Conservation (phyloP, 2,329 filamentous ascomycete species). For the Sarocladium kiliense region DNA sequence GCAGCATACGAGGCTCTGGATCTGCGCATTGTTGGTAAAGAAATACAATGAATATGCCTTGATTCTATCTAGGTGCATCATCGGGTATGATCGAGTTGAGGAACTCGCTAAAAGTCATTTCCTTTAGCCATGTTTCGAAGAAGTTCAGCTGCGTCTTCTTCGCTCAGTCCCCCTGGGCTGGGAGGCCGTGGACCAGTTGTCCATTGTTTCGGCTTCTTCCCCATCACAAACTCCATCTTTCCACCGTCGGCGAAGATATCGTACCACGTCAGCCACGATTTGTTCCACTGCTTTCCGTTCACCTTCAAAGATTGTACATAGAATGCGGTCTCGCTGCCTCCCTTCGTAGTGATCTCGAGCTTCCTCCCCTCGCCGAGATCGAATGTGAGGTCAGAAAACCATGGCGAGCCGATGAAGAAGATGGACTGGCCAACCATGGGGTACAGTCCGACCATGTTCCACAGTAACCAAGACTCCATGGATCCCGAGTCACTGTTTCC, state of each 20-base stretch:
- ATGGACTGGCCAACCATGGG: too few relatives aligned
- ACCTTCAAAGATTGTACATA: conserved; percentile 64
- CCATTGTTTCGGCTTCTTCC: conserved; percentile 47
- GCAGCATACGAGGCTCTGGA: neutral
- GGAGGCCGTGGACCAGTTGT: conserved; percentile 55
- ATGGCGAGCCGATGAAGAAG: too few relatives aligned
- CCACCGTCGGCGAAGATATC: conserved; percentile 62
- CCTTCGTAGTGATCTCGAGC: conserved; percentile 49
- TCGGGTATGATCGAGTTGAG: neutral
- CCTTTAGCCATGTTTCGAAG: conserved; percentile 11
- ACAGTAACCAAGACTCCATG: too few relatives aligned
- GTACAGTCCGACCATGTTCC: too few relatives aligned
- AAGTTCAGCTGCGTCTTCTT: conserved; percentile 12
- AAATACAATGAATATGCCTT: too few relatives aligned
- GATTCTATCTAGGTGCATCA: too few relatives aligned
- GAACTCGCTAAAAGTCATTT: neutral
- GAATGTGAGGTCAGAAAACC: too few relatives aligned
- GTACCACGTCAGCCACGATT: conserved; percentile 61
- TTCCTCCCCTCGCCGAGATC: conserved; percentile 49
- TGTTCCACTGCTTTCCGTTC: conserved; percentile 58
- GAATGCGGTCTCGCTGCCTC: conserved; percentile 41
- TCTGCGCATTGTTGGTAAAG: neutral
- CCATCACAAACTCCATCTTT: conserved; percentile 60
- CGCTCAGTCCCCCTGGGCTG: conserved; percentile 42
- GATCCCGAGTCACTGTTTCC: too few relatives aligned